Base-by-base conservation (phyloP, 1,284 basidiomycete species). In the Malassezia pachydermatis region DNA sequence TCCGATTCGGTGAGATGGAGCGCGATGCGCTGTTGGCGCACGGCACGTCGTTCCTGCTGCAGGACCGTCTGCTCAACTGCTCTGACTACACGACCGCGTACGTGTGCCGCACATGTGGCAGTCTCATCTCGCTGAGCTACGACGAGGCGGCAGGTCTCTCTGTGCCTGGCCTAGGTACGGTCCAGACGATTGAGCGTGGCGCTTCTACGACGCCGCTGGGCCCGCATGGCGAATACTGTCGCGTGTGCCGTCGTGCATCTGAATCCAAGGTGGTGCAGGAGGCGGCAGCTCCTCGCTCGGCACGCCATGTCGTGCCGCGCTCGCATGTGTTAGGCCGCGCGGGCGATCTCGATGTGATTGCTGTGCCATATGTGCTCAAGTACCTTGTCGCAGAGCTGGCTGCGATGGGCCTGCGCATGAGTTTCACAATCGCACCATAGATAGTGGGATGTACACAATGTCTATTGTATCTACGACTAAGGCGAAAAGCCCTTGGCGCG, bases 1-100 rank as follows among this genome's bases (percentile, higher is more conserved):
- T 99, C 66, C 90, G 94, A 57, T 98, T 99, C 74, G 94, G 94
- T 64, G 94, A 99, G 76, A 99, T 99, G 94, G 94, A 99, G 75
- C 86, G 94, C 51, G 94, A 99, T 71, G 92, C 94, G 13, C 79
- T 98, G 43, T 87, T 99, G 62, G 94, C 94, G 3, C 94, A 99
- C 75, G 94, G 94, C 34, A 95, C 94, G 5, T 88, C 88, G 5
- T 98, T 94, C 82, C 79, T 98, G 37, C 79, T 99, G 20, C 92
- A 98, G 77, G 94, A 99, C 73, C 80, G 94, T 46, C 76, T 99
- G 69, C 98, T 99, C 92, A 98, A 98, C 75, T 99, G 94, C 73
- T 98, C 92, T 33, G 94, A 99, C 75, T 98, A 98, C 74, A 94
- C 89, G 28, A 96, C 90, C 0, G 86, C 89, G 3, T 96, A 90